Evolutionary conservation across 331 rosid species (phyloP).

Genomic region (Stylosanthes scabra): DNA sequence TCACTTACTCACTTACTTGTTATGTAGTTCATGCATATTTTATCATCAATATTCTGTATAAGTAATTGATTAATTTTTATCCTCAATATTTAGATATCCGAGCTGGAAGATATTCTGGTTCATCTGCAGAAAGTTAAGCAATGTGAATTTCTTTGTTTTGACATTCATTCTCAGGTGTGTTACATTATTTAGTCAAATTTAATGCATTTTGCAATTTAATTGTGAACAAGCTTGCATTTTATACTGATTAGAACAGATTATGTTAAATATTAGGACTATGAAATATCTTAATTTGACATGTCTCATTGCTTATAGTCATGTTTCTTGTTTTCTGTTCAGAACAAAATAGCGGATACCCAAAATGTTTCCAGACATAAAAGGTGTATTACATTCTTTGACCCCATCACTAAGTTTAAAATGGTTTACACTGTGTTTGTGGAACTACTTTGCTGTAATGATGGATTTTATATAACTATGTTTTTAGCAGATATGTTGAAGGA

Average conservation of each 20-base stretch:
- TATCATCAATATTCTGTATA: slow-evolving; percentile 13
- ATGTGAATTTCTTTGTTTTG: slow-evolving; percentile 64
- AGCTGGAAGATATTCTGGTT: slow-evolving; percentile 70
- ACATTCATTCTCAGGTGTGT: slow-evolving; percentile 80
- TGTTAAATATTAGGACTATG: slow-evolving; percentile 25
- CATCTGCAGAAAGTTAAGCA: slow-evolving; percentile 62
- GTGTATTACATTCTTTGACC: slow-evolving; percentile 49
- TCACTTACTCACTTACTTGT: slow-evolving; percentile 15
- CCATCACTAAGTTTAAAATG: slow-evolving; percentile 13
- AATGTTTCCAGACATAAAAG: slow-evolving; percentile 57
- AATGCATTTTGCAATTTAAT: slow-evolving; percentile 20
- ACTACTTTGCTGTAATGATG: slow-evolving; percentile 30
- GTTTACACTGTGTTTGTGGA: slow-evolving; percentile 34
- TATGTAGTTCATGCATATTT: slow-evolving; percentile 13
- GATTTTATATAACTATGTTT: slow-evolving; percentile 45
- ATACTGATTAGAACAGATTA: slow-evolving; percentile 24
- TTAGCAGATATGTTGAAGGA: slow-evolving; percentile 66
- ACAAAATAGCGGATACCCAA: slow-evolving; percentile 45
- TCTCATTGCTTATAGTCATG: slow-evolving; percentile 34
- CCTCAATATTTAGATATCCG: slow-evolving; percentile 58
- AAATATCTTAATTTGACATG: slow-evolving; percentile 14
- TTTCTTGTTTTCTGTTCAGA: slow-evolving; percentile 46
- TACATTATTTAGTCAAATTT: slow-evolving; percentile 34
- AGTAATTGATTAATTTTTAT: slow-evolving; percentile 10
- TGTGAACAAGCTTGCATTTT: slow-evolving; percentile 10